Evolutionary conservation across 257 asterid species (phyloP).

Genomic region (Ajuga chamaepitys): DNA sequence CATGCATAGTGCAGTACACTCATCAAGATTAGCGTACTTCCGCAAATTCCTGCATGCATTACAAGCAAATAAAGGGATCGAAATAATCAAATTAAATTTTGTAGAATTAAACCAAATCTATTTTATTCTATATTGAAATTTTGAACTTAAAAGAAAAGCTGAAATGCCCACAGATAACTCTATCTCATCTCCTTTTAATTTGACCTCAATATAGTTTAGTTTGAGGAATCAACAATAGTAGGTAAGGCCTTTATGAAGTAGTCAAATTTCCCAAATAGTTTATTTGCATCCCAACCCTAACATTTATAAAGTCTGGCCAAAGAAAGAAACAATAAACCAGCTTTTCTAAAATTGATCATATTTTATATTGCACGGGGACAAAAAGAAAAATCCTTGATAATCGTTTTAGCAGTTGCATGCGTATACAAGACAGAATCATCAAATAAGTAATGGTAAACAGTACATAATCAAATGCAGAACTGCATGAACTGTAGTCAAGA

Average conservation of each 20-base stretch:
- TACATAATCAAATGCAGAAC: neutral
- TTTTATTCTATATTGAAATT: neutral
- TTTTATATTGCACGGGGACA: neutral
- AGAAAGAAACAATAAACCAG: neutral
- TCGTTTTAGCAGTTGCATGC: neutral
- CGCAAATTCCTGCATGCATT: slow-evolving; percentile 50
- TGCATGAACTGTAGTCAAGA: neutral
- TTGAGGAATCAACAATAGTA: slow-evolving; percentile 1
- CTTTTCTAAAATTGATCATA: slow-evolving; percentile 9
- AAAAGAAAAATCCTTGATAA: neutral
- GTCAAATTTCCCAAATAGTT: neutral
- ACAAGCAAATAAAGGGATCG: slow-evolving; percentile 11
- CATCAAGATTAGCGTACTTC: slow-evolving; percentile 42
- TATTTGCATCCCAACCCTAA: neutral
- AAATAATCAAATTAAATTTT: slow-evolving; percentile 1
- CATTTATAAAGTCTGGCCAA: neutral
- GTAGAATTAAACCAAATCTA: neutral
- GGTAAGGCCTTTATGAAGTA: neutral
- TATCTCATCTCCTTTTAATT: neutral
- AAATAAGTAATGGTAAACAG: neutral
- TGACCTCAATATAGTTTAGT: slow-evolving; percentile 1
- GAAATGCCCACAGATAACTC: neutral
- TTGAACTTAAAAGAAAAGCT: neutral
- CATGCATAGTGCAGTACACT: slow-evolving; percentile 39
- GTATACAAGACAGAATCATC: neutral